A percentile compares a stretch with the other conserved stretches of the same genome.
These are phyloP conservation scores for Viridothelium virens DNA, from an alignment of 495 filamentous ascomycete species.

Conservation along the genomic window DNA sequence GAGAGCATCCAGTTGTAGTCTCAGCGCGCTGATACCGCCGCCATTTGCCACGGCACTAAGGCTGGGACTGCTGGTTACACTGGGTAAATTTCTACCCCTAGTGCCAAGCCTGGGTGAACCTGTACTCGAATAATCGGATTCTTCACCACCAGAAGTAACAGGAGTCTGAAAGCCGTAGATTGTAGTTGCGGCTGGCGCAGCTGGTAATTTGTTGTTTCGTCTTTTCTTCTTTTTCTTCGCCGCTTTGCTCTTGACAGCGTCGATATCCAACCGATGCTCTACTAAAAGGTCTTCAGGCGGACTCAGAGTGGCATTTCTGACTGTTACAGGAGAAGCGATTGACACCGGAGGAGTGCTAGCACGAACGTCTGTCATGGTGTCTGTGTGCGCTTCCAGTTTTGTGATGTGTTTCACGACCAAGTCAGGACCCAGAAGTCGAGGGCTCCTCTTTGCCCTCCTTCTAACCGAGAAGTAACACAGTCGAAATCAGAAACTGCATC, in stretches of 20 bases:
- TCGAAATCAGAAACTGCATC: background rate
- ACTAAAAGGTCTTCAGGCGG: slow-evolving; percentile 5
- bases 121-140: slow-evolving; percentile 60
- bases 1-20: slow-evolving; percentile 65
- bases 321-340: slow-evolving; percentile 23
- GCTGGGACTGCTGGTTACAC: slow-evolving; percentile 45
- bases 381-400: slow-evolving; percentile 14
- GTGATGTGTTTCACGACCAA: slow-evolving; percentile 17
- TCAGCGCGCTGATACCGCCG: slow-evolving; percentile 67
- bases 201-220: slow-evolving; percentile 37
- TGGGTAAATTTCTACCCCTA: slow-evolving; percentile 29
- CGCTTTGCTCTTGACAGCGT: slow-evolving; percentile 29
- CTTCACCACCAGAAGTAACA: slow-evolving; percentile 75
- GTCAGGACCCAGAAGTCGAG: slow-evolving; percentile 2
- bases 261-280: slow-evolving; percentile 32
- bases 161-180: slow-evolving; percentile 79
- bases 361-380: background rate
- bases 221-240: slow-evolving; percentile 46
- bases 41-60: slow-evolving; percentile 23
- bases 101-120: slow-evolving; percentile 40
- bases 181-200: slow-evolving; percentile 58
- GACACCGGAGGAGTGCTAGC: slow-evolving; percentile 22
- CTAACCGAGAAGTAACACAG: too few relatives aligned
- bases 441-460: slow-evolving; percentile 7
- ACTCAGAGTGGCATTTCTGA: slow-evolving; percentile 14